Conservation (phyloP, 2,329 filamentous ascomycete genomes). For the Colletotrichum simmondsii region DNA sequence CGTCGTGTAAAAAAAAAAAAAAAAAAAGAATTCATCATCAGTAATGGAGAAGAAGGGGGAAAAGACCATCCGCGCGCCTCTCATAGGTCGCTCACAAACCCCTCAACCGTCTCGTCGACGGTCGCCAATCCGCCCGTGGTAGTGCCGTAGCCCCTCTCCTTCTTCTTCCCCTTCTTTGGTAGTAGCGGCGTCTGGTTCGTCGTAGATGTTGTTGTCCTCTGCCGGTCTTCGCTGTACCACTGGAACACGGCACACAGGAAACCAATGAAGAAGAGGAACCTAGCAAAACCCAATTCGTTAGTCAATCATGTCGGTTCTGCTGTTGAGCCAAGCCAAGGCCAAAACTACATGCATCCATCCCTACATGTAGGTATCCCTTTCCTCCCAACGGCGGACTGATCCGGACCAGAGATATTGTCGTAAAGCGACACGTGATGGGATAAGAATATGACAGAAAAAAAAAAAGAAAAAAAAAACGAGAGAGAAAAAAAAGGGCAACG, state of each 20-base stretch:
- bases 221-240: constrained; percentile 6
- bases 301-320: background rate
- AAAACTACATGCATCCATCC: background rate
- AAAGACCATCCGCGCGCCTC: background rate
- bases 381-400: too few species aligned
- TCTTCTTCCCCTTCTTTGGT: constrained; percentile 5
- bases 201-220: background rate
- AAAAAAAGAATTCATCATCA: background rate
- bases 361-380: too few species aligned
- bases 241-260: constrained; percentile 18
- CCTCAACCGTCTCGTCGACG: constrained; percentile 17
- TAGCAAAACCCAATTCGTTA: background rate
- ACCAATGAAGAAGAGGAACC: constrained; percentile 25
- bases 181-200: background rate
- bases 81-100: constrained; percentile 16
- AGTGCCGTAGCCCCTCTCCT: constrained; percentile 27
- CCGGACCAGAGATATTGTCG: too few species aligned
- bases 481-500: background rate
- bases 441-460: background rate
- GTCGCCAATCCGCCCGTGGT: constrained; percentile 13
- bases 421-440: background rate
- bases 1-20: too few species aligned
- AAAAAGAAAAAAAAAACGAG: background rate
- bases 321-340: background rate
- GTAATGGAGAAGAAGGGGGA: background rate